Conservation (phyloP, 768 basidiomycete species). For the Paxillus ammoniavirescens region DNA sequence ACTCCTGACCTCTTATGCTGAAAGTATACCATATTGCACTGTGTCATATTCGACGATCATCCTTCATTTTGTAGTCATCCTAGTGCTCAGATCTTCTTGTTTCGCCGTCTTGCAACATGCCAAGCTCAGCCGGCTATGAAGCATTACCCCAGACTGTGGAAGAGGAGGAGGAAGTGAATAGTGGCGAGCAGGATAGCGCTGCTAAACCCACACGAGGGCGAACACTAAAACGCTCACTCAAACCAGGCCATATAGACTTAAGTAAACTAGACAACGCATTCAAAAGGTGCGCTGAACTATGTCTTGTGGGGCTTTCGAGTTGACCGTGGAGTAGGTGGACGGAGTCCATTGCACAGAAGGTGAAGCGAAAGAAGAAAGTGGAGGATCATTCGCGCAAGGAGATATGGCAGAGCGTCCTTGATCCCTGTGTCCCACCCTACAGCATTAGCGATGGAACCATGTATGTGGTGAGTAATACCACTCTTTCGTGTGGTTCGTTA, state of each 20-base stretch:
- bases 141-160: slow-evolving; percentile 42
- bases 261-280: slow-evolving; percentile 80
- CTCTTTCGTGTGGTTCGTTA: not conserved
- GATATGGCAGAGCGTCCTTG: slow-evolving; percentile 81
- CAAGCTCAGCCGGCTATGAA: slow-evolving; percentile 45
- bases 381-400: slow-evolving; percentile 63
- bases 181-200: slow-evolving; percentile 26
- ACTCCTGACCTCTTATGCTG: slow-evolving; percentile 6
- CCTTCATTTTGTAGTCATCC: not conserved
- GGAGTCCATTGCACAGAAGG: slow-evolving; percentile 80
- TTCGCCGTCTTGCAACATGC: slow-evolving; percentile 30
- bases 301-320: not conserved
- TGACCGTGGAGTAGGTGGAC: slow-evolving; percentile 60
- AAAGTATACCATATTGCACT: slow-evolving; percentile 15
- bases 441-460: slow-evolving; percentile 28
- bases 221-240: slow-evolving; percentile 31
- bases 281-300: slow-evolving; percentile 52
- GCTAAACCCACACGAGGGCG: slow-evolving; percentile 26
- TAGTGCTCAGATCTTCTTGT: not conserved
- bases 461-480: slow-evolving; percentile 14
- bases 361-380: slow-evolving; percentile 75
- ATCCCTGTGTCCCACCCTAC: slow-evolving; percentile 49
- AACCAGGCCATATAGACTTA: slow-evolving; percentile 73
- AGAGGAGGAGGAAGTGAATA: slow-evolving; percentile 37
- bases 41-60: slow-evolving; percentile 4